These are phyloP conservation scores for Aspergillus bridgeri DNA, from an alignment of 495 filamentous ascomycete genomes.

Conservation along the genomic window DNA sequence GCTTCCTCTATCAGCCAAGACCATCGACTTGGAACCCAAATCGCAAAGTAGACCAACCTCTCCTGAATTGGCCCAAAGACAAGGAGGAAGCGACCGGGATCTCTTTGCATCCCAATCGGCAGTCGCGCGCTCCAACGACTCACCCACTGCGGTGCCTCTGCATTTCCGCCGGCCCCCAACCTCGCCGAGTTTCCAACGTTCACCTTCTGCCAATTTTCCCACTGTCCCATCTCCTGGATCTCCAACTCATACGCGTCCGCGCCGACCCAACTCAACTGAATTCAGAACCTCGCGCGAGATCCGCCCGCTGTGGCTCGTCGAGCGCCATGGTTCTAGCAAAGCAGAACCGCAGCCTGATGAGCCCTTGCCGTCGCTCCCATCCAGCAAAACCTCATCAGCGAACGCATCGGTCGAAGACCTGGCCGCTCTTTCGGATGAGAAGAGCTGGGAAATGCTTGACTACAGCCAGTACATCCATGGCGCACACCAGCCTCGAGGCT, in stretches of 20 bases:
- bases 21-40: constrained; percentile 30
- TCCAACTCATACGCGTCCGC: constrained; percentile 33
- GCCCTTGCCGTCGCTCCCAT: constrained; percentile 46
- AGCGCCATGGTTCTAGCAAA: constrained; percentile 42
- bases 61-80: constrained; percentile 22
- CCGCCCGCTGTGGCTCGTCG: constrained; percentile 49
- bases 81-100: constrained; percentile 12
- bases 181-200: constrained; percentile 35
- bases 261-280: constrained; percentile 44
- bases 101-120: constrained; percentile 27
- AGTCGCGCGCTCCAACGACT: constrained; percentile 32
- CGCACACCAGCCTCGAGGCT: constrained; percentile 15
- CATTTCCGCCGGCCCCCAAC: constrained; percentile 47
- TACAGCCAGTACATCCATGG: constrained; percentile 22
- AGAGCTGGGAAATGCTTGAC: constrained; percentile 32
- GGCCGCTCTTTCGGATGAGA: constrained; percentile 26
- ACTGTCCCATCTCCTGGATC: constrained; percentile 27
- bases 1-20: constrained; percentile 29
- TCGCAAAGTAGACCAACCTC: constrained; percentile 39
- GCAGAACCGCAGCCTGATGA: constrained; percentile 36
- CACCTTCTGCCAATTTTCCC: constrained; percentile 30
- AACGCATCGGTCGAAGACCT: constrained; percentile 45
- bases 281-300: constrained; percentile 47
- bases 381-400: constrained; percentile 46
- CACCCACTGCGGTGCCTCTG: constrained; percentile 49